These are phyloP conservation scores for Hymenoscyphus scutula DNA, from an alignment of 2,329 filamentous ascomycete species.

Conservation along the genomic window DNA sequence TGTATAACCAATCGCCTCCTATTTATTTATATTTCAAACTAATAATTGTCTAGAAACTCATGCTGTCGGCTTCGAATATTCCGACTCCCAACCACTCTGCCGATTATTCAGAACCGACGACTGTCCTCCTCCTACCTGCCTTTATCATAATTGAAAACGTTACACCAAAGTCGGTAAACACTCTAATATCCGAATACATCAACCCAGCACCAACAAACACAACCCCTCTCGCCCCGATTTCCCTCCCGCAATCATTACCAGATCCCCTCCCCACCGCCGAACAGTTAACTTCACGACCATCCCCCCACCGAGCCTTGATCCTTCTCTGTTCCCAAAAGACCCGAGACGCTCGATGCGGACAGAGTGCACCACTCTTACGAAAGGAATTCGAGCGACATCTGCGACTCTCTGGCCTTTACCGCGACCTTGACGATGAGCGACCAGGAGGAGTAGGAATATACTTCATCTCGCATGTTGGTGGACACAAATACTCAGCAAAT, in stretches of 20 bases:
- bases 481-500: slow-evolving; percentile 95
- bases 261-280: slow-evolving; percentile 35
- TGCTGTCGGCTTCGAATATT: slow-evolving; percentile 91
- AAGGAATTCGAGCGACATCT: slow-evolving; percentile 89
- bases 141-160: slow-evolving; percentile 84
- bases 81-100: slow-evolving; percentile 67
- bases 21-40: slow-evolving; percentile 21
- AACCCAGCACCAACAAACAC: slow-evolving; percentile 71
- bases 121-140: slow-evolving; percentile 77
- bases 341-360: slow-evolving; percentile 91
- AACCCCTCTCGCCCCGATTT: slow-evolving; percentile 62
- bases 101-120: slow-evolving; percentile 69
- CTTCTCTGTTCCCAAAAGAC: slow-evolving; percentile 92
- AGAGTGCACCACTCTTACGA: slow-evolving; percentile 85
- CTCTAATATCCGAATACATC: slow-evolving; percentile 69
- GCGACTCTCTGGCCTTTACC: slow-evolving; percentile 76
- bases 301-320: slow-evolving; percentile 81
- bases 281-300: slow-evolving; percentile 58
- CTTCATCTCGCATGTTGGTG: slow-evolving; percentile 94
- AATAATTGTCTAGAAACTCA: slow-evolving; percentile 61
- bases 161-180: slow-evolving; percentile 68
- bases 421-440: slow-evolving; percentile 83
- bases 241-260: slow-evolving; percentile 36
- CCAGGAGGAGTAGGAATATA: slow-evolving; percentile 93
- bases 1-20: slow-evolving; percentile 32